These are phyloP conservation scores for Entelexis paramagnoliae DNA, from an alignment of 1,139 yeast species.

Conservation along the genomic window DNA sequence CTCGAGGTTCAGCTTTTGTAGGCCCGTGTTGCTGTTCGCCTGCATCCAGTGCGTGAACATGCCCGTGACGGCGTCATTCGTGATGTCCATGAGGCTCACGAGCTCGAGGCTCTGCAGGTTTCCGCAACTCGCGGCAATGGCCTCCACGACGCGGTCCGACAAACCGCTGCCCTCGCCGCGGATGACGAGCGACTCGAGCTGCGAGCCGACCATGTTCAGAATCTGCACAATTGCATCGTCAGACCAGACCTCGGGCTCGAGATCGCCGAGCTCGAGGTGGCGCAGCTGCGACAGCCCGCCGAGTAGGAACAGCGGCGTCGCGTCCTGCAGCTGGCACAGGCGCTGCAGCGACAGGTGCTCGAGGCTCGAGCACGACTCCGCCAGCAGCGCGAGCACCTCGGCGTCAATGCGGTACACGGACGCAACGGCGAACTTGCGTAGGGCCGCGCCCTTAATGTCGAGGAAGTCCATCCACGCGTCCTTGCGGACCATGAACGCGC, in stretches of 20 bases:
- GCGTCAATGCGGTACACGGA: constrained; percentile 78
- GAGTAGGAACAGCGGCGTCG: constrained; percentile 55
- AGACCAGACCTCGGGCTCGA: constrained; percentile 46
- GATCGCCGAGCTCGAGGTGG: constrained; percentile 51
- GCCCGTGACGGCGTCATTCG: constrained; percentile 52
- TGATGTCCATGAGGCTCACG: constrained; percentile 46
- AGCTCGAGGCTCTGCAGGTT: constrained; percentile 46
- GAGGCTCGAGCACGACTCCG: constrained; percentile 49
- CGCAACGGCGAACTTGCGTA: constrained; percentile 50
- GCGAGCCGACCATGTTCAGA: constrained; percentile 52
- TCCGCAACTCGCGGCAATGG: constrained; percentile 46
- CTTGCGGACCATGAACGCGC: constrained; percentile 76
- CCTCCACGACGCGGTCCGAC: constrained; percentile 48
- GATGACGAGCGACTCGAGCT: constrained; percentile 46
- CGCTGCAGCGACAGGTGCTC: constrained; percentile 47
- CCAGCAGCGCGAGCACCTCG: constrained; percentile 51
- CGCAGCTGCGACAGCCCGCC: constrained; percentile 47
- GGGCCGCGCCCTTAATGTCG: constrained; percentile 38
- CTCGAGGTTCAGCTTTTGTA: constrained; percentile 50
- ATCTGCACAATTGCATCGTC: constrained; percentile 65
- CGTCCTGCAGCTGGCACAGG: constrained; percentile 57
- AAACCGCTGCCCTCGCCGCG: constrained; percentile 51
- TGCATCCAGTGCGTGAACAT: constrained; percentile 40
- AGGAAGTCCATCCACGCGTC: constrained; percentile 68
- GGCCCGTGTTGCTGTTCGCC: constrained; percentile 48